Evolutionary conservation across 768 basidiomycete genomes (phyloP).

Genomic region (Cubamyces lactineus): DNA sequence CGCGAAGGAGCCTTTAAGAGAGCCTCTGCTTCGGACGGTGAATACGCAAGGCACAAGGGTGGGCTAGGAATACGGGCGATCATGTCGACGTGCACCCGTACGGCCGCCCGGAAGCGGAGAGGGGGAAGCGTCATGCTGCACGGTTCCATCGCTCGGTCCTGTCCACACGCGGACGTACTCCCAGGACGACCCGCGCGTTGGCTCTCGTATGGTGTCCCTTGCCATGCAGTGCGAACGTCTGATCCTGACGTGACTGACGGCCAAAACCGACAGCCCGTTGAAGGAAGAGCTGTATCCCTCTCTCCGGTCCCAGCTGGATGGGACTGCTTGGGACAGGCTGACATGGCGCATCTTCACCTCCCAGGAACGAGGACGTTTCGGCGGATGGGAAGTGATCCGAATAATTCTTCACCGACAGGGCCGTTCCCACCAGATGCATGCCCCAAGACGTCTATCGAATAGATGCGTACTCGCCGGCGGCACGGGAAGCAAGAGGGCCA

Average conservation of each 20-base stretch:
- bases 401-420: slow-evolving; percentile 9
- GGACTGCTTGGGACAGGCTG: background rate
- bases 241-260: slow-evolving; percentile 15
- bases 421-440: slow-evolving; percentile 1
- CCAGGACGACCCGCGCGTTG: slow-evolving; percentile 1
- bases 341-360: background rate
- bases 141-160: slow-evolving; percentile 13
- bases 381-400: slow-evolving; percentile 15
- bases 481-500: slow-evolving; percentile 7
- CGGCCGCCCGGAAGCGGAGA: background rate
- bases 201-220: slow-evolving; percentile 7
- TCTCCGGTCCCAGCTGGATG: slow-evolving; percentile 8
- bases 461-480: slow-evolving; percentile 7
- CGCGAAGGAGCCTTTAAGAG: slow-evolving; percentile 16
- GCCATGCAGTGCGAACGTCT: slow-evolving; percentile 7
- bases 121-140: background rate
- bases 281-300: background rate
- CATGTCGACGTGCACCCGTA: slow-evolving; percentile 7
- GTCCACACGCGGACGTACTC: background rate
- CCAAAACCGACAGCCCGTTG: background rate
- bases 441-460: background rate
- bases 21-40: background rate
- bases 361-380: slow-evolving; percentile 12
- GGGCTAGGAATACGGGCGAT: slow-evolving; percentile 10
- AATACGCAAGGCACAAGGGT: slow-evolving; percentile 12